These are phyloP conservation scores for Salisapilia sapeloensis DNA, from an alignment of 352 stramenopile species.

Conservation along the genomic window DNA sequence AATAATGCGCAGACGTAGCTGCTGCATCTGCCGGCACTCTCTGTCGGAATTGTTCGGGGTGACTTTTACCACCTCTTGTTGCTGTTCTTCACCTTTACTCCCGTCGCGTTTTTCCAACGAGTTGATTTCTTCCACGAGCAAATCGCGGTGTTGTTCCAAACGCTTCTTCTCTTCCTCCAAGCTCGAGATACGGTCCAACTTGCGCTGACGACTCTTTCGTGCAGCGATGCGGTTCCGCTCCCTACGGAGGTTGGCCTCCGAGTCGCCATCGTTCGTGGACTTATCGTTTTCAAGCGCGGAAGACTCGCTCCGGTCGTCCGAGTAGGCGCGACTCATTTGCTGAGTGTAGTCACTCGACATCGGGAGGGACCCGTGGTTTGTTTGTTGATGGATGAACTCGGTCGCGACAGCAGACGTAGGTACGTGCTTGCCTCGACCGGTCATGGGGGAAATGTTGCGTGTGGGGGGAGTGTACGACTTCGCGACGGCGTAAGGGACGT, in stretches of 20 bases:
- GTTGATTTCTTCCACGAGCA: conserved; percentile 73
- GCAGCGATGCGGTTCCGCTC: conserved; percentile 75
- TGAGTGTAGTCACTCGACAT: neutral
- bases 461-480: conserved; percentile 8
- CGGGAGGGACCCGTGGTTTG: no score
- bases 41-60: conserved; percentile 32
- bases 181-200: conserved; percentile 75
- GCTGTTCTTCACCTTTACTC: no score
- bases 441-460: conserved; percentile 43
- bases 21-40: conserved; percentile 63
- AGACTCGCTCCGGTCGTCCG: no score
- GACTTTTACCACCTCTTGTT: no score
- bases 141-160: conserved; percentile 73
- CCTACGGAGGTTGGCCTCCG: conserved; percentile 59
- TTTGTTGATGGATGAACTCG: no score
- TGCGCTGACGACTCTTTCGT: conserved; percentile 67
- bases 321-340: neutral
- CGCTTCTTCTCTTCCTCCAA: conserved; percentile 79
- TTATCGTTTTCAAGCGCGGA: no score
- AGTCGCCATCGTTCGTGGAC: conserved; percentile 31
- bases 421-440: conserved; percentile 1
- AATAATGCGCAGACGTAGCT: conserved; percentile 62
- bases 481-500: no score
- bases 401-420: neutral
- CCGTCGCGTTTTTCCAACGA: conserved; percentile 69